Conservation (phyloP, 768 basidiomycete species). For the Rhodotorula taiwanensis region DNA sequence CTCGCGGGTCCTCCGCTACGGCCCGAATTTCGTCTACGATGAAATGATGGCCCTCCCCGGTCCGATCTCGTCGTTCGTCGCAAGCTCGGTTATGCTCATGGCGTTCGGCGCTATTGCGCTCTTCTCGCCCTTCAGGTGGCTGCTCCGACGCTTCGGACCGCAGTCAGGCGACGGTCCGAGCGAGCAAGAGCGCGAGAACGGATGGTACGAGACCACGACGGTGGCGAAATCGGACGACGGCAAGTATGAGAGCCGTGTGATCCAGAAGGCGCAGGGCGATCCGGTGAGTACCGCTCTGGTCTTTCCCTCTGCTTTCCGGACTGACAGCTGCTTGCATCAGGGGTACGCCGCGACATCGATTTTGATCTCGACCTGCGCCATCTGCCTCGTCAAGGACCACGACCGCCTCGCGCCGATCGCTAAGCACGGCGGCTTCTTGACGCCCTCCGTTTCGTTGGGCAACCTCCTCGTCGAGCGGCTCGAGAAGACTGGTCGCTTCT, state of each 20-base stretch:
- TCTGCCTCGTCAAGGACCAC: slow-evolving; percentile 57
- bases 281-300: slow-evolving; percentile 48
- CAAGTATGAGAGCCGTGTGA: slow-evolving; percentile 55
- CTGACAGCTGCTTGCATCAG: slow-evolving; percentile 5
- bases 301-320: not conserved
- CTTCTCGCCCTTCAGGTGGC: slow-evolving; percentile 21
- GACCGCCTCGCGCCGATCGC: slow-evolving; percentile 56
- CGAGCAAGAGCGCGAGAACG: slow-evolving; percentile 57
- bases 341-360: slow-evolving; percentile 60
- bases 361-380: slow-evolving; percentile 71
- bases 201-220: slow-evolving; percentile 61
- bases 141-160: slow-evolving; percentile 16
- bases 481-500: slow-evolving; percentile 43
- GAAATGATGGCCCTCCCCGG: slow-evolving; percentile 52
- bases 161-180: slow-evolving; percentile 60
- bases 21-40: slow-evolving; percentile 65
- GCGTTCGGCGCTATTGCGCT: not conserved
- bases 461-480: slow-evolving; percentile 65
- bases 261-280: slow-evolving; percentile 63
- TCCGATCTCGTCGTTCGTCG: slow-evolving; percentile 14
- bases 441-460: slow-evolving; percentile 75
- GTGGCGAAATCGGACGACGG: slow-evolving; percentile 56
- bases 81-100: not conserved
- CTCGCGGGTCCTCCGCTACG: slow-evolving; percentile 51
- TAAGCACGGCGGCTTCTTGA: slow-evolving; percentile 67